Evolutionary conservation across 805 yeast genomes (phyloP), one percentile per base, ranked within the genome.

Genomic region (Candida parachauliodes): DNA sequence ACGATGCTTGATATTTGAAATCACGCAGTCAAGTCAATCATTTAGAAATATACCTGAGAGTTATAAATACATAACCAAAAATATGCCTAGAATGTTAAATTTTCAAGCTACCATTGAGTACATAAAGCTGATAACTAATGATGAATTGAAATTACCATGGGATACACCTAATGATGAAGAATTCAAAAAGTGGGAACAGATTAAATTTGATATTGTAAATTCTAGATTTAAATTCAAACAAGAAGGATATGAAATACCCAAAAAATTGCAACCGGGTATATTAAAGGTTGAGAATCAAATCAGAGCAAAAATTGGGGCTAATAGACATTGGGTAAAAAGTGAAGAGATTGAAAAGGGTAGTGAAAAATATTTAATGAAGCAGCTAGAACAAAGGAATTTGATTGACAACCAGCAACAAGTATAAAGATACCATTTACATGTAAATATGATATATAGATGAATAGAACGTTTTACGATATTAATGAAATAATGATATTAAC

Each of bases 321-420:
- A 42, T 23, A 29, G 47, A 21, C 37, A 40, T 31, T 38, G 47
- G 18, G 40, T 39, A 19, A 19, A 48, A 10, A 25, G 47, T 8
- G 14, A 32, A 15, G 40, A 44, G 27, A 30, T 45, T 12, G 19
- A 29, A 8, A 24, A 21, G 10, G 24, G 24, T 7, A 21, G 24
- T 14, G 47, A 47, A 20, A 27, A 37, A 11, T 41, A 43, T 34
- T 42, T 46, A 11, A 34, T 38, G 8, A 36, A 43, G 21, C 42
- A 40, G 17, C 47, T 51, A 53, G 31, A 18, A 6, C 51, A 48
- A 28, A 29, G 55, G 32, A 43, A 41, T 8, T 44, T 49, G 33
- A 34, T 44, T 27, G 27, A 24, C n/a, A n/a, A n/a, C n/a, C n/a
- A n/a, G n/a, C n/a, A n/a, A n/a, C n/a, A n/a, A n/a, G n/a, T n/a